Evolutionary conservation across 202 grass and related monocot genomes (phyloP).

Genomic region (Setaria viridis): DNA sequence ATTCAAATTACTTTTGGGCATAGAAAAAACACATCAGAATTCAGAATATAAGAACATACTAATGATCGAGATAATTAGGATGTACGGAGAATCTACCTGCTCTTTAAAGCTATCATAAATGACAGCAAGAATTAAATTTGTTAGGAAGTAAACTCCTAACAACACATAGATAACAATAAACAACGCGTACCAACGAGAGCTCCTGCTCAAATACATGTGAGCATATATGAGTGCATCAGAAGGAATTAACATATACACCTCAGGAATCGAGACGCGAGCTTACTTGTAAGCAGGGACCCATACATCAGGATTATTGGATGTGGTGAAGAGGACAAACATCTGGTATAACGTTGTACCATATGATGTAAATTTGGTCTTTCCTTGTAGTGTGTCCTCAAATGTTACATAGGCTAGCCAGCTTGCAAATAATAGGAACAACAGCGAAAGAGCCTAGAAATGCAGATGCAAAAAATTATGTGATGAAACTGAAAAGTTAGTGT

Average conservation of each 20-base stretch:
- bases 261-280: constrained; percentile 42
- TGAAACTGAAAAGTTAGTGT: constrained; percentile 31
- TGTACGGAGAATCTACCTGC: constrained; percentile 63
- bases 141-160: constrained; percentile 98
- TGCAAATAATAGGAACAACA: constrained; percentile 91
- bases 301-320: constrained; percentile 99
- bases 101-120: constrained; percentile 98
- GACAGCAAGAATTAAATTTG: constrained; percentile 98
- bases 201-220: constrained; percentile 64
- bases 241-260: constrained; percentile 44
- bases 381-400: constrained; percentile 93
- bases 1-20: constrained; percentile 29
- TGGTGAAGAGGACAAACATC: constrained; percentile 99
- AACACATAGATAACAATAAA: constrained; percentile 93
- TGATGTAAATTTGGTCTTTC: constrained; percentile 77
- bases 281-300: constrained; percentile 99
- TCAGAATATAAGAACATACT: constrained; percentile 29
- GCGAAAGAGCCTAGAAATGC: constrained; percentile 73
- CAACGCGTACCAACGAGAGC: constrained; percentile 84
- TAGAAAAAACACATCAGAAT: constrained; percentile 26
- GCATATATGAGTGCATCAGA: constrained; percentile 34
- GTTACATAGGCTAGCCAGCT: constrained; percentile 97
- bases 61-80: constrained; percentile 31
- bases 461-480: constrained; percentile 37
- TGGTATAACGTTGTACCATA: constrained; percentile 88